Base-by-base conservation (phyloP, 306 rosid genomes). In the Pueraria montana region DNA sequence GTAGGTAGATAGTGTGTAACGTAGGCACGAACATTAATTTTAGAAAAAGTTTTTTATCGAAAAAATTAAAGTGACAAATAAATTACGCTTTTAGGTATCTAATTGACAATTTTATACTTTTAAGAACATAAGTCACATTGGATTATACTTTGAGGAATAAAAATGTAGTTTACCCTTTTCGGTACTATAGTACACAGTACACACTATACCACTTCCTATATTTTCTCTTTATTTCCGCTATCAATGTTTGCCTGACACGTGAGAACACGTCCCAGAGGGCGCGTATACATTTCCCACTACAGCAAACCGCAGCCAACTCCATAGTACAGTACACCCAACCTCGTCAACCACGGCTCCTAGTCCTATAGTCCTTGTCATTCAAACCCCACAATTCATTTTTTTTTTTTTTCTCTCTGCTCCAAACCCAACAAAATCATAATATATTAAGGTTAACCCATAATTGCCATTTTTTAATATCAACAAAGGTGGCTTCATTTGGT, bases 401-500 rank as follows among this genome's bases (percentile, higher is more conserved):
- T 80, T 9, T 55, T 42, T 42, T 56, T 17, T 56, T n/a, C n/a
- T n/a, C n/a, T 46, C 8, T 38, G 65, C 50, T 49, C 52, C 65
- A 32, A 38, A 63, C 11, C 45, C 21, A 49, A 73, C 21, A 49
- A 73, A 74, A 26, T 16, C 24, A 36, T 18, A 65, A 24, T 74
- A 49, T 50, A 64, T 82, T 74, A 5, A 4, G 40, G 4, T 27
- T 34, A 34, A 34, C 8, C 40, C 8, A 34, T 34, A 21, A 36
- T 74, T 23, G 18, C 34, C 61, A 81, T 48, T 77, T 49, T 49
- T 65, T 55, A 67, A 72, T 81, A 42, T 27, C 34, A 42, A 23
- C 77, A 21, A 78, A 20, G 45, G 52, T 61, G 70, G 80, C 72
- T 78, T 23, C 78, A 68, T 84, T 61, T 81, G 86, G 72, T 87